Conservation (phyloP, 129 eudicot species). For the Centrapalus pauciflorus region DNA sequence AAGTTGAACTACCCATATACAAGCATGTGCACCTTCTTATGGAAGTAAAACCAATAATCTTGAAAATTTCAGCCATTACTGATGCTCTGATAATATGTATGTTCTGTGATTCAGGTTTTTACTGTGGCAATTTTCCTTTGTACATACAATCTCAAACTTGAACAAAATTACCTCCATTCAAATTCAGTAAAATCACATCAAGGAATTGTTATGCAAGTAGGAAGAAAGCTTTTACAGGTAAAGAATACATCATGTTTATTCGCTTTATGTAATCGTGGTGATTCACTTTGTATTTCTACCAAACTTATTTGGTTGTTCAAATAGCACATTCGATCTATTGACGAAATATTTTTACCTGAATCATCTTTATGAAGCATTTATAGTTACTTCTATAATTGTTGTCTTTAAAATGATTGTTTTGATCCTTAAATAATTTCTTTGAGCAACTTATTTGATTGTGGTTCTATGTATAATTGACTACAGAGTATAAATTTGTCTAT, state of each 20-base stretch:
- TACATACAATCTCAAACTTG: constrained; percentile 32
- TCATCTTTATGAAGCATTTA: not conserved
- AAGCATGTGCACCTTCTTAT: not conserved
- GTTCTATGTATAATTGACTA: not conserved
- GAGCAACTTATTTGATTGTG: not conserved
- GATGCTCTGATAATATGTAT: not conserved
- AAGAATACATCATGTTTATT: not conserved
- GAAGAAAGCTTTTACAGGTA: constrained; percentile 69
- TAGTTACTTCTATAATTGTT: not conserved
- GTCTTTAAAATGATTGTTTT: not conserved
- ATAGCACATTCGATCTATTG: not conserved
- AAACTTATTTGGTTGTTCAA: not conserved
- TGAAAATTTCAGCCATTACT: not conserved
- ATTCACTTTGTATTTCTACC: not conserved
- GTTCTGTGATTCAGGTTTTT: constrained; percentile 42
- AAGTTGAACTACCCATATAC: not conserved
- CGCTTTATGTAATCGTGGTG: not conserved
- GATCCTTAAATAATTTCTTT: not conserved
- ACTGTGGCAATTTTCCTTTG: constrained; percentile 40
- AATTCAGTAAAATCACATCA: constrained; percentile 16
- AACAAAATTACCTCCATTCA: constrained; percentile 10
- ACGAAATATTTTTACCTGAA: not conserved
- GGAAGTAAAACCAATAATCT: not conserved
- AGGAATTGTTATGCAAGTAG: constrained; percentile 49
- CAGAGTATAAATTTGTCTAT: not conserved